Conservation (phyloP, 148 eudicot species). For the Chenopodium formosanum region DNA sequence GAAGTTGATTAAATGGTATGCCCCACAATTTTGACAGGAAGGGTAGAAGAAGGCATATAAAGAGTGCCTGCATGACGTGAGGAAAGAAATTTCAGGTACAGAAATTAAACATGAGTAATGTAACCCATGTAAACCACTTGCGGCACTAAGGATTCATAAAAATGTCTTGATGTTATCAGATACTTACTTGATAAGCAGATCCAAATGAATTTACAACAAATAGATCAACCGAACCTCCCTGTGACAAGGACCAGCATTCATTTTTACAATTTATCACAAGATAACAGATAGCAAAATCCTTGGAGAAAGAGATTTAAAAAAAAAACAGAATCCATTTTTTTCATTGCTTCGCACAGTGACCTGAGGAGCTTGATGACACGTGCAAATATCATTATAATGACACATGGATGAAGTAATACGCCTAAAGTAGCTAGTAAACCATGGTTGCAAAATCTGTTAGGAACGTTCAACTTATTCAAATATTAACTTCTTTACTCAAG, state of each 20-base stretch:
- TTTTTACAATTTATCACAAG: constrained; percentile 13
- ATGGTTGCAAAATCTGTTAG: not conserved
- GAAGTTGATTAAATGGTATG: constrained; percentile 83
- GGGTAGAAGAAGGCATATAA: constrained; percentile 91
- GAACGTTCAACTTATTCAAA: not conserved
- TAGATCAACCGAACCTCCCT: constrained; percentile 86
- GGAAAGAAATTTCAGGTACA: not conserved
- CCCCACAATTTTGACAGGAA: constrained; percentile 95
- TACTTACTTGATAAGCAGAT: constrained; percentile 90
- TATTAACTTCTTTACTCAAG: not conserved
- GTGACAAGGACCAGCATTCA: constrained; percentile 26
- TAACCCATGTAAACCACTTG: not conserved
- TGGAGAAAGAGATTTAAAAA: not conserved
- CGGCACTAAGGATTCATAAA: not conserved
- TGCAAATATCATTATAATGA: not conserved
- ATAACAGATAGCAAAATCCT: not conserved
- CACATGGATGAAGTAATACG: not conserved
- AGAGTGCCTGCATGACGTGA: constrained; percentile 61
- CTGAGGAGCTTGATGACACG: not conserved
- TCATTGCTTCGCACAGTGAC: not conserved
- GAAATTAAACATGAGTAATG: not conserved
- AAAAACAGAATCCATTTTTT: not conserved
- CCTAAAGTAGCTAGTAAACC: not conserved
- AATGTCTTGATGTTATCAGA: not conserved
- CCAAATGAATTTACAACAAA: constrained; percentile 98